Evolutionary conservation across 495 filamentous ascomycete genomes (phyloP), one percentile per base, ranked within the genome.

Genomic region (Symbiotaphrina buchneri): DNA sequence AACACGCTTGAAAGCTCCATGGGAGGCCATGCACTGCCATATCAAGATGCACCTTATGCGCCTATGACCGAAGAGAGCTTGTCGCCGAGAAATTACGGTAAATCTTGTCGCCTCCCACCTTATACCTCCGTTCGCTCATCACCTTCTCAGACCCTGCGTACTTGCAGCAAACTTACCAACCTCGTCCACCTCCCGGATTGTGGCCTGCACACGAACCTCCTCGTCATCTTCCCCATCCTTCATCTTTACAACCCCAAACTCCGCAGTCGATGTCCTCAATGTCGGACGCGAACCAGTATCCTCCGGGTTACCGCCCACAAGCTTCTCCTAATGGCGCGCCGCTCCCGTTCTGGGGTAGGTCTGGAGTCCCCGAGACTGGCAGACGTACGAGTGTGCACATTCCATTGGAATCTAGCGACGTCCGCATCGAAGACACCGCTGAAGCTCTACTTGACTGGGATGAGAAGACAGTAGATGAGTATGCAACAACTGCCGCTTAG

Each of bases 1-100:
- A 69, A 85, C 37, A 71, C 65, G 1, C 71, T 95, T 15, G 85
- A 95, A 39, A 74, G 63, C 26, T 36, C 35, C 20, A 37, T 37
- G 17, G 19, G 15, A 2, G 19, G 30, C 13, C 23, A 32, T 20
- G 43, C 49, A 35, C 41, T 55, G 6, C 36, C 36, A 16, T 19
- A 38, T 36, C 28, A 30, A 10, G 28, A 10, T 10, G 28, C 14
- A 2, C 14, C 8, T 10, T 10, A 13, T 4, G 10, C 28, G 8
- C 28, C 8, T 10, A 13, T 3, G 8, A 8, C 14, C 2, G 28
- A 10, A 18, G 1, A 8, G 10, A 8, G 15, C 3, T 8, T 14
- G 10, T 30, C 28, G 28, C 8, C 28, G 1, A 10, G 3, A 2
- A 16, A n/a, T n/a, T n/a, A n/a, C n/a, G n/a, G n/a, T n/a, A n/a